Evolutionary conservation across 805 yeast species (phyloP).

Genomic region (Wickerhamiella musiphila): DNA sequence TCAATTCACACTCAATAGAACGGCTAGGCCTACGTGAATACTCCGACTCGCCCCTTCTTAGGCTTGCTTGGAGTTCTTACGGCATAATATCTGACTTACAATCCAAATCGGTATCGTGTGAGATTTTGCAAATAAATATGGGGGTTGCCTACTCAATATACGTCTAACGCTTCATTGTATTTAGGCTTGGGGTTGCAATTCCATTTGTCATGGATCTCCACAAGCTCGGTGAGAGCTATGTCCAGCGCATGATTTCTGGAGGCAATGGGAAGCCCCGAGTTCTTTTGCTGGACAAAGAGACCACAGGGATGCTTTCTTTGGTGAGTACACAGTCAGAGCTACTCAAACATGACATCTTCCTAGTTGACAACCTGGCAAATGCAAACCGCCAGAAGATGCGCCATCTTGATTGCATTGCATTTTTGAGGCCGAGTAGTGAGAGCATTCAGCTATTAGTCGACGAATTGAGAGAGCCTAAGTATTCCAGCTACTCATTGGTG

Average conservation of each 20-base stretch:
- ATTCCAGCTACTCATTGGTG: constrained; percentile 56
- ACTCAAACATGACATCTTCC: constrained; percentile 64
- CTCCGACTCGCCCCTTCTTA: too few relatives aligned
- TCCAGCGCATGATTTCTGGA: constrained; percentile 22
- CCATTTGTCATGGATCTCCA: constrained; percentile 22
- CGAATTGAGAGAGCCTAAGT: constrained; percentile 67
- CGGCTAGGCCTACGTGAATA: too few relatives aligned
- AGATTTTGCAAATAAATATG: neutral
- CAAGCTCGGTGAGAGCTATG: constrained; percentile 23
- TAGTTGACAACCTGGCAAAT: constrained; percentile 50
- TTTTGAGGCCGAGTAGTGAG: constrained; percentile 52
- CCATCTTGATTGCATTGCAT: constrained; percentile 66
- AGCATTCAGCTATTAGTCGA: constrained; percentile 41
- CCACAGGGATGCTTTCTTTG: constrained; percentile 76
- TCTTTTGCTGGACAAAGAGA: constrained; percentile 56
- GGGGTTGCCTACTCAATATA: neutral
- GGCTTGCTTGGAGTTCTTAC: too few relatives aligned
- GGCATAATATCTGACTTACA: too few relatives aligned
- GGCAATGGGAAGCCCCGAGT: constrained; percentile 40
- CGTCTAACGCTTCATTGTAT: neutral
- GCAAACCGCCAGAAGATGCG: constrained; percentile 48
- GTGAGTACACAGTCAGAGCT: constrained; percentile 76
- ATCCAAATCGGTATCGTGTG: constrained; percentile 4
- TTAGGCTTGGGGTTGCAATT: neutral
- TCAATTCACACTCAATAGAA: too few relatives aligned